Evolutionary conservation across 495 filamentous ascomycete species (phyloP).

Genomic region (Aspergillus hancockii): DNA sequence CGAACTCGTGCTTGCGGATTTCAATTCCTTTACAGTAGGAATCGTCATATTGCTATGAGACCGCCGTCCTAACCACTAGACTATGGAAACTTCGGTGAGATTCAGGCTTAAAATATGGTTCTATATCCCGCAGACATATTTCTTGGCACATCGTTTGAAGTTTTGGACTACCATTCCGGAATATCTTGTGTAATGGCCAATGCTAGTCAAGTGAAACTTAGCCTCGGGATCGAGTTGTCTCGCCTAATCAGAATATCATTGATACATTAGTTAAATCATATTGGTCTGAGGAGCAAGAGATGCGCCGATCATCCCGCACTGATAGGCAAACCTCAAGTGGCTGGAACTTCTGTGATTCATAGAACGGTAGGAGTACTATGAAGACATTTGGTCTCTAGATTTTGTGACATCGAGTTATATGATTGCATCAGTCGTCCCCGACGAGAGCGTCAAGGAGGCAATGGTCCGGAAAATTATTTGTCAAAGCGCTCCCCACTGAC

Average conservation of each 20-base stretch:
- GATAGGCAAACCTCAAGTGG: too few species aligned
- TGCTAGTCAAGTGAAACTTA: too few species aligned
- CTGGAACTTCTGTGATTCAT: too few species aligned
- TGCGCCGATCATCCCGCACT: too few species aligned
- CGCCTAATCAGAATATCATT: too few species aligned
- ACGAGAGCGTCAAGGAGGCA: neutral
- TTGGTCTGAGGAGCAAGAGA: too few species aligned
- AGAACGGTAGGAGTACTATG: too few species aligned
- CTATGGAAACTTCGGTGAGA: neutral
- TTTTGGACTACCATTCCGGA: neutral
- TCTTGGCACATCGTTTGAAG: neutral
- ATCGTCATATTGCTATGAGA: slow-evolving; percentile 1
- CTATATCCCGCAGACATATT: neutral
- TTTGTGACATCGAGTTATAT: too few species aligned
- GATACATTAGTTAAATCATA: too few species aligned
- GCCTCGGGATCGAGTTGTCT: too few species aligned
- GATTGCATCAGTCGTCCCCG: neutral
- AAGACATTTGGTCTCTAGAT: too few species aligned
- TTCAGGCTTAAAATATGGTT: neutral
- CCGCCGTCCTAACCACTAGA: slow-evolving; percentile 7
- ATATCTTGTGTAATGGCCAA: too few species aligned
- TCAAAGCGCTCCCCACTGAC: neutral
- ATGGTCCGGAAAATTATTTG: neutral
- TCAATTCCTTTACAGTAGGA: slow-evolving; percentile 5
- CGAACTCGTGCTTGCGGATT: slow-evolving; percentile 7